Base-by-base conservation (phyloP, 176 grass and related monocot species). In the Tillandsia leiboldiana region DNA sequence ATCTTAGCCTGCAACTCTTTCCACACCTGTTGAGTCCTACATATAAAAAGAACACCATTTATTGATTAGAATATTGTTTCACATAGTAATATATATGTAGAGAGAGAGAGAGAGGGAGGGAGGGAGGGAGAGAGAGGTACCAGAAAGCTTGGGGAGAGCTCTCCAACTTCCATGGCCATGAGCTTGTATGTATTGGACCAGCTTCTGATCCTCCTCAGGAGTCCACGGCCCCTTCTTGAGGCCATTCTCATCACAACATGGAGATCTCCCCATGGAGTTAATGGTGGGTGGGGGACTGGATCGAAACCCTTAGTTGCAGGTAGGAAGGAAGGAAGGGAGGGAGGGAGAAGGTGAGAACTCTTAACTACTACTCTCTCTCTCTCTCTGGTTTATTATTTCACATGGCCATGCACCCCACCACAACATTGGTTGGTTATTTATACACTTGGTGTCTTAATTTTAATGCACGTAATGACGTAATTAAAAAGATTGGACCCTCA, bases 1-100 rank as follows among this genome's bases (percentile, higher is more conserved):
- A 97, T 75, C 94, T 90, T 56, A 97, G 89, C 72, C 94, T 87
- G 71, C 94, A 97, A 65, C 94, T 97, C 86, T 97, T 97, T 70
- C 94, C 94, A 71, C 94, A 97, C 67, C 89, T 89, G 69, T 97
- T 97, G 14, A 97, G 82, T 9, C 86, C 94, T 97, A 75, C 15
- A 73, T 97, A 75, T 18, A n/a, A n/a, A n/a, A n/a, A n/a, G n/a
- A n/a, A n/a, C n/a, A n/a, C n/a, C n/a, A n/a, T n/a, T n/a, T 18
- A 12, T 23, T 65, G 9, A 18, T 56, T 9, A 23, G 56, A 61
- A 1, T n/a, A 42, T 42, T 42, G 33, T 42, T 42, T 42, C 33
- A 42, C 7, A 42, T 7, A 9, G 18, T 15, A 61, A 15, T 24
- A 20, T 20, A 20, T 20, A 20, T 20, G 20, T 20, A 61, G 2